Base-by-base conservation (phyloP, 495 filamentous ascomycete species). In the Neurospora sp. region DNA sequence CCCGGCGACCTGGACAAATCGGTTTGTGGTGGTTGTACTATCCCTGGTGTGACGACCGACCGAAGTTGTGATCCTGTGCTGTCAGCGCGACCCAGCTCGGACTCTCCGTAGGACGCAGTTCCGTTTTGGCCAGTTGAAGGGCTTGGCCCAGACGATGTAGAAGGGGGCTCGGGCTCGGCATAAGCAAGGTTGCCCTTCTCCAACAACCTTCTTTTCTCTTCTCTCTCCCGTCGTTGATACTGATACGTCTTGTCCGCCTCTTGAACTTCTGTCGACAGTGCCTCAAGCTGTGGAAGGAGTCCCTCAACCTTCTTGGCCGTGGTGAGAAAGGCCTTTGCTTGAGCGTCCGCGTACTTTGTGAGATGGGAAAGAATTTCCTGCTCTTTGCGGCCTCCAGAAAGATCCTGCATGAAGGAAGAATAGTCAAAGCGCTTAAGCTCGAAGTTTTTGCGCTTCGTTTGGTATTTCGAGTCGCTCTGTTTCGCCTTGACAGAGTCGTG, bases 381-480 rank as follows among this genome's bases (percentile, higher is more conserved):
- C 76, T 99, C 96, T 78, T 98, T 98, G 73, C 96, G 92, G 38
- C 96, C 96, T 34, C 96, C 96, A 77, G 98, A 96, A 13, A 99
- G 86, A 84, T 99, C 96, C 74, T 98, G 94, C 94, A 99, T 97
- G 80, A 98, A 99, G 13, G 94, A 97, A 21, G 94, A 98, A 81
- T 99, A 99, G 82, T 99, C 96, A 74, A 99, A 99, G 11, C 96
- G 91, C 83, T 94, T 98, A 45, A 99, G 85, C 82, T 99, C 96
- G 76, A 98, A 99, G 74, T 93, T 97, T 43, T 92, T 91, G 70
- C 95, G 90, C 79, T 97, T 98, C 3, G 87, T 89, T 80, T 99
- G 95, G 80, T 99, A 99, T 77, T 99, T 99, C 28, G 91, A 90
- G 78, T 99, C 96, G 78, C 93, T 97, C 76, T 99, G 98, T 86